Conservation (phyloP, 306 rosid genomes). For the Prunus salicina region DNA sequence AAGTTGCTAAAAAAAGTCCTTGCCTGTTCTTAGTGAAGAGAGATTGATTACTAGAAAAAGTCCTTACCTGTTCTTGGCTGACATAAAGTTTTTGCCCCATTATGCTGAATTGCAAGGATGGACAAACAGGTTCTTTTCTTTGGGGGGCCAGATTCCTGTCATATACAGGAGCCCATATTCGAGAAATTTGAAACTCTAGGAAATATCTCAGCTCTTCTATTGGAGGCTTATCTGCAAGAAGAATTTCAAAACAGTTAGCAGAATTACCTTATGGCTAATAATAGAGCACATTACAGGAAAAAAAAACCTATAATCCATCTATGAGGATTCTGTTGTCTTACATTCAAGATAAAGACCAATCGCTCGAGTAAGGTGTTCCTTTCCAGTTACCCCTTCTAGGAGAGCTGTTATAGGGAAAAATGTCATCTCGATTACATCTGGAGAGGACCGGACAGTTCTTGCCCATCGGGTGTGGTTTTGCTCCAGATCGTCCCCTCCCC, state of each 20-base stretch:
- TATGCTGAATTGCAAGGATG: conserved; percentile 89
- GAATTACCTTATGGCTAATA: conserved; percentile 3
- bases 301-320: conserved; percentile 2
- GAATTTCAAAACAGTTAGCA: conserved; percentile 1
- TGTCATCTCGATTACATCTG: conserved; percentile 75
- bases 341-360: conserved; percentile 86
- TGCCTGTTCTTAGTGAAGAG: conserved; percentile 59
- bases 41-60: background rate
- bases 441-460: conserved; percentile 56
- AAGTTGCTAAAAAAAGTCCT: background rate
- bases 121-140: conserved; percentile 96
- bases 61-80: conserved; percentile 85
- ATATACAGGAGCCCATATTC: conserved; percentile 75
- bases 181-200: conserved; percentile 86
- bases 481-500: conserved; percentile 92
- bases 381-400: conserved; percentile 57
- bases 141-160: conserved; percentile 71
- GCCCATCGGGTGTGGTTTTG: conserved; percentile 69
- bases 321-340: conserved; percentile 32
- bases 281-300: conserved; percentile 14
- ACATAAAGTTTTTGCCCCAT: conserved; percentile 93
- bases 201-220: conserved; percentile 90
- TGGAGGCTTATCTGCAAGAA: conserved; percentile 81
- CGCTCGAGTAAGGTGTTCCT: conserved; percentile 65
- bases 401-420: conserved; percentile 66